Percentiles rank a stretch among this genome's conserved stretches.
Evolutionary conservation across 139 green algal genomes (phyloP).

Genomic region (Coccomyxa sp.): DNA sequence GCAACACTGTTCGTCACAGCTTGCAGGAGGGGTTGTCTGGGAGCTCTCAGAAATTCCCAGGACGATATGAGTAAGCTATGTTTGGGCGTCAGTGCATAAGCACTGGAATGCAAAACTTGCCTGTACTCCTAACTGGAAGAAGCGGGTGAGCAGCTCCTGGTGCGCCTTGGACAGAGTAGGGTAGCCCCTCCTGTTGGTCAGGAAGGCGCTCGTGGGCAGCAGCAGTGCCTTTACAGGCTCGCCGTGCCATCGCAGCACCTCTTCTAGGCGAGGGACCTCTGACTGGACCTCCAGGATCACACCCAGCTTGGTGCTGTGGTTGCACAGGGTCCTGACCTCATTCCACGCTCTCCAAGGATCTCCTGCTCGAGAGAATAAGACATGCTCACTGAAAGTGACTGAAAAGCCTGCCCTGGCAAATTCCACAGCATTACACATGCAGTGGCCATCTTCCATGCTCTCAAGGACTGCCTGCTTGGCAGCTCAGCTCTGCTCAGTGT

Average conservation of each 20-base stretch:
- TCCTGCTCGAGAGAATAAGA: no score
- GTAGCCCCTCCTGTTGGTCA: constrained; percentile 82
- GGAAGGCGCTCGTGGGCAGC: constrained; percentile 72
- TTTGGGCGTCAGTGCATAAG: no score
- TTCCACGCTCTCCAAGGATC: constrained; percentile 79
- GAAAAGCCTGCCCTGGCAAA: no score
- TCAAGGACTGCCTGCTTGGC: no score
- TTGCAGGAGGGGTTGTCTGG: no score
- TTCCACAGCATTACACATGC: no score
- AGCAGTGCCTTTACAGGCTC: constrained; percentile 87
- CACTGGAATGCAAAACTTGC: constrained; percentile 36
- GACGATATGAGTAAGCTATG: no score
- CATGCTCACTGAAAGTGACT: no score
- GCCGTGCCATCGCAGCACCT: constrained; percentile 70
- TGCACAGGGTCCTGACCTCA: constrained; percentile 61
- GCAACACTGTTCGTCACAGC: no score
- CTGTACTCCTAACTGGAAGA: constrained; percentile 72
- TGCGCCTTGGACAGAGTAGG: constrained; percentile 76
- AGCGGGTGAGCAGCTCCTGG: constrained; percentile 66
- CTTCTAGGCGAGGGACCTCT: constrained; percentile 24
- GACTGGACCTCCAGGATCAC: constrained; percentile 60
- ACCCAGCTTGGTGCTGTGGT: constrained; percentile 68
- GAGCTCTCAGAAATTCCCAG: no score
- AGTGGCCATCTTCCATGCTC: no score
- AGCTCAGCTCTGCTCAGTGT: no score